Percentiles rank a stretch among this genome's conserved stretches.
Conservation (phyloP, 495 filamentous ascomycete species). For the Terfezia boudieri region DNA sequence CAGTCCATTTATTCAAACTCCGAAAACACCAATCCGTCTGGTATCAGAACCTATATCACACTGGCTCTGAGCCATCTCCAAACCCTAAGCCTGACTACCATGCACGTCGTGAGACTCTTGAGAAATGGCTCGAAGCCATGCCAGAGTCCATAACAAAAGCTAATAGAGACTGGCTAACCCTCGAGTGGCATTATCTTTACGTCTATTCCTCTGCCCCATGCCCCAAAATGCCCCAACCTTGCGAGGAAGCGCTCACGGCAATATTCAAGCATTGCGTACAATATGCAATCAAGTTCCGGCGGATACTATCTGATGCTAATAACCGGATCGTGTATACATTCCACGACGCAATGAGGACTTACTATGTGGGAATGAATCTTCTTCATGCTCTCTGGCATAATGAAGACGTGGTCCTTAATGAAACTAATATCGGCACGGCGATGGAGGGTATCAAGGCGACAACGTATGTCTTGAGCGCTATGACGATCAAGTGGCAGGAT, state of each 20-base stretch:
- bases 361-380: conserved; percentile 49
- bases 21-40: conserved; percentile 56
- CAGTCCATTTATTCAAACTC: conserved; percentile 46
- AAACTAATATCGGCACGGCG: conserved; percentile 8
- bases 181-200: conserved; percentile 67
- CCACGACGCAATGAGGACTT: conserved; percentile 48
- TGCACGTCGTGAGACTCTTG: conserved; percentile 39
- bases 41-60: conserved; percentile 65
- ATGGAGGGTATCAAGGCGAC: conserved; percentile 15
- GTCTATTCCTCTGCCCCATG: conserved; percentile 64
- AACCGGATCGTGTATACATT: conserved; percentile 38
- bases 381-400: conserved; percentile 39
- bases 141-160: conserved; percentile 33
- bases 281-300: conserved; percentile 40
- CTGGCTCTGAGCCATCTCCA: conserved; percentile 36
- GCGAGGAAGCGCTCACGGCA: conserved; percentile 43
- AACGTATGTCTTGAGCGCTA: conserved; percentile 12
- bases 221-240: conserved; percentile 37
- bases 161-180: conserved; percentile 46
- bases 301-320: conserved; percentile 27
- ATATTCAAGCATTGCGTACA: conserved; percentile 65
- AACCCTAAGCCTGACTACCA: conserved; percentile 37
- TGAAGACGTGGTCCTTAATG: conserved; percentile 24
- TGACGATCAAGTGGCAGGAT: conserved; percentile 19
- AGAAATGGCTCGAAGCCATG: conserved; percentile 40